Percentiles rank a stretch among this genome's conserved stretches.
These are phyloP conservation scores for Lactarius indigo DNA, from an alignment of 768 basidiomycete species.

Conservation along the genomic window DNA sequence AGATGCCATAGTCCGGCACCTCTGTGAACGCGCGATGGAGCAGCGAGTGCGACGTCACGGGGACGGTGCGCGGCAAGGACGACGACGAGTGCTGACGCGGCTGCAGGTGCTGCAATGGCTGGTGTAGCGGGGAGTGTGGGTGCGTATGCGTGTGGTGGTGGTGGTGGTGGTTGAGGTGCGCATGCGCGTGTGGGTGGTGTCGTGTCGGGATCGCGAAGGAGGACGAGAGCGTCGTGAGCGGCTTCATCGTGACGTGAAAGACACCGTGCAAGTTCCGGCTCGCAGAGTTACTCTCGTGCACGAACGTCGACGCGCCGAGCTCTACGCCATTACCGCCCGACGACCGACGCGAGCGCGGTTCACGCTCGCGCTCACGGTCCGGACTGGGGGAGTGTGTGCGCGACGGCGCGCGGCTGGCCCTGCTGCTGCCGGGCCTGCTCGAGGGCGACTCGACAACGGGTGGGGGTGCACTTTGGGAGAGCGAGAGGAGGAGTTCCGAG, in stretches of 20 bases:
- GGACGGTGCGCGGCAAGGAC: conserved; percentile 16
- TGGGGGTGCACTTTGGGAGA: conserved; percentile 41
- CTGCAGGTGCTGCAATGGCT: neutral
- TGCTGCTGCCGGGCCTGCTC: conserved; percentile 32
- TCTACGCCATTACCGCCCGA: conserved; percentile 14
- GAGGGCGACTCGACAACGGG: conserved; percentile 30
- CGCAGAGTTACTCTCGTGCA: conserved; percentile 48
- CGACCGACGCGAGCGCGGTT: conserved; percentile 33
- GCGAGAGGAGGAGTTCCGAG: conserved; percentile 73
- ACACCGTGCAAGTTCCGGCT: conserved; percentile 51
- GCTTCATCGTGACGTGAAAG: conserved; percentile 61
- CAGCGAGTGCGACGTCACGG: conserved; percentile 30
- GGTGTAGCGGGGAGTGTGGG: neutral
- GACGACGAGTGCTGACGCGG: conserved; percentile 16
- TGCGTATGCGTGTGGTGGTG: neutral
- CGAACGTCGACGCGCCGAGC: conserved; percentile 39
- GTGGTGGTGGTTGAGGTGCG: neutral
- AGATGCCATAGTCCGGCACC: conserved; percentile 85
- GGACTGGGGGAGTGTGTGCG: conserved; percentile 51
- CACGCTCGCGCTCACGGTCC: conserved; percentile 36
- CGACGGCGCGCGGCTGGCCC: conserved; percentile 35
- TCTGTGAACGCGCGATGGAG: conserved; percentile 64
- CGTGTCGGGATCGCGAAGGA: conserved; percentile 36
- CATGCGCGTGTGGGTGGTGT: conserved; percentile 18
- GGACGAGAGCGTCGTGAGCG: conserved; percentile 47